Conservation (phyloP, 2,329 filamentous ascomycete species). For the Venturia effusa region DNA sequence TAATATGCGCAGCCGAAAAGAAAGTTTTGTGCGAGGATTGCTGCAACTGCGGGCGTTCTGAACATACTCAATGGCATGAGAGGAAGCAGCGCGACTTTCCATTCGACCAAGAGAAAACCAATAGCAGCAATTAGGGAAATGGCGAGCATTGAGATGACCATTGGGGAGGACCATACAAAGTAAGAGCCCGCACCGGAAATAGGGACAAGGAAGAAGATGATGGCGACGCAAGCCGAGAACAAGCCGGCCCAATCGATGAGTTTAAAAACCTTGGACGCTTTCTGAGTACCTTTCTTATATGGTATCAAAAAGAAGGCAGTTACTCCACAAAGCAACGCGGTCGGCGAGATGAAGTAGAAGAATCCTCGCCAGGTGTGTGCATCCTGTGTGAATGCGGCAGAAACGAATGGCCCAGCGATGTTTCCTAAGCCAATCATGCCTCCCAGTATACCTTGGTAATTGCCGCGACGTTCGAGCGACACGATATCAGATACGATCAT, state of each 20-base stretch:
- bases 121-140: slow-evolving; percentile 37
- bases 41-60: slow-evolving; percentile 40
- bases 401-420: slow-evolving; percentile 29
- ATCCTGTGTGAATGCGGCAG: slow-evolving; percentile 33
- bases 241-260: too few species aligned
- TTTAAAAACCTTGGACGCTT: too few species aligned
- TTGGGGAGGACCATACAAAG: slow-evolving; percentile 44
- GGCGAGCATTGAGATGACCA: slow-evolving; percentile 49
- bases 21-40: slow-evolving; percentile 48
- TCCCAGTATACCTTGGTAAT: slow-evolving; percentile 37
- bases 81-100: slow-evolving; percentile 43
- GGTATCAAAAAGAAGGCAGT: slow-evolving; percentile 35
- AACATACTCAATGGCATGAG: slow-evolving; percentile 48
- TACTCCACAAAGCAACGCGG: slow-evolving; percentile 29
- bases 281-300: too few species aligned
- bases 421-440: slow-evolving; percentile 30
- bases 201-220: slow-evolving; percentile 53
- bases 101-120: slow-evolving; percentile 44
- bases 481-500: slow-evolving; percentile 53
- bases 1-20: slow-evolving; percentile 51
- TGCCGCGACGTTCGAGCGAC: slow-evolving; percentile 47
- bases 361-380: slow-evolving; percentile 33
- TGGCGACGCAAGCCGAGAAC: too few species aligned
- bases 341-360: slow-evolving; percentile 40
- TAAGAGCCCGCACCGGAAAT: slow-evolving; percentile 50